These are phyloP conservation scores for Fraxinus pennsylvanica DNA, from an alignment of 257 asterid species.

Conservation along the genomic window DNA sequence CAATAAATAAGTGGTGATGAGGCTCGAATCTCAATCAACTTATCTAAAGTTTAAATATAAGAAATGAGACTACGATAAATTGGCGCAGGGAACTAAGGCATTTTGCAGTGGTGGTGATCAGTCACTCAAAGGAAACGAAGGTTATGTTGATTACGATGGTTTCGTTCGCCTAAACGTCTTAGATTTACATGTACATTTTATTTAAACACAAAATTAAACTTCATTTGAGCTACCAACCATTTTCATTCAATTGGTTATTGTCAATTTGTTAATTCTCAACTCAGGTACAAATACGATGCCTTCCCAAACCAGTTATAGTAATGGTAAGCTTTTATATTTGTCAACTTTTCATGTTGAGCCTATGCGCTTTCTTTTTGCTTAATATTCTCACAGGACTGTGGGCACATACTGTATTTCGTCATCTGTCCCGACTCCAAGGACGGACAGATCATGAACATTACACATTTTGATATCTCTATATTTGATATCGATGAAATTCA, in stretches of 20 bases:
- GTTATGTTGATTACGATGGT: conserved; percentile 76
- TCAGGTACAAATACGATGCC: conserved; percentile 95
- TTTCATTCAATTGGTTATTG: background rate
- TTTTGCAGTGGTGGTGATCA: conserved; percentile 99
- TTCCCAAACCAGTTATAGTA: conserved; percentile 94
- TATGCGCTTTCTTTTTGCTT: too few relatives aligned
- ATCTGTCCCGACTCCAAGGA: too few relatives aligned
- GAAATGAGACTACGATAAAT: too few relatives aligned
- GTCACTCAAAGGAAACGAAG: conserved; percentile 74
- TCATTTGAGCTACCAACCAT: background rate
- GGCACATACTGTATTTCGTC: too few relatives aligned
- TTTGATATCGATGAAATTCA: background rate
- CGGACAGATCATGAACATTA: too few relatives aligned
- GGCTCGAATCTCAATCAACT: too few relatives aligned
- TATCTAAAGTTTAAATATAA: too few relatives aligned
- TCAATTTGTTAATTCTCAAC: background rate
- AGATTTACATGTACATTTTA: conserved; percentile 67
- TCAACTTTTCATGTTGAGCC: too few relatives aligned
- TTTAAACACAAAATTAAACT: background rate
- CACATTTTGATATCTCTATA: too few relatives aligned
- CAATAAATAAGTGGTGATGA: background rate
- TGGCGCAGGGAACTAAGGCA: conserved; percentile 69
- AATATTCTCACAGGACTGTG: too few relatives aligned
- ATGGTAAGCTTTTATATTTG: conserved; percentile 51
- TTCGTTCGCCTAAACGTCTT: conserved; percentile 89